Evolutionary conservation across 2,329 filamentous ascomycete genomes (phyloP).

Genomic region (Microascus cirrosus): DNA sequence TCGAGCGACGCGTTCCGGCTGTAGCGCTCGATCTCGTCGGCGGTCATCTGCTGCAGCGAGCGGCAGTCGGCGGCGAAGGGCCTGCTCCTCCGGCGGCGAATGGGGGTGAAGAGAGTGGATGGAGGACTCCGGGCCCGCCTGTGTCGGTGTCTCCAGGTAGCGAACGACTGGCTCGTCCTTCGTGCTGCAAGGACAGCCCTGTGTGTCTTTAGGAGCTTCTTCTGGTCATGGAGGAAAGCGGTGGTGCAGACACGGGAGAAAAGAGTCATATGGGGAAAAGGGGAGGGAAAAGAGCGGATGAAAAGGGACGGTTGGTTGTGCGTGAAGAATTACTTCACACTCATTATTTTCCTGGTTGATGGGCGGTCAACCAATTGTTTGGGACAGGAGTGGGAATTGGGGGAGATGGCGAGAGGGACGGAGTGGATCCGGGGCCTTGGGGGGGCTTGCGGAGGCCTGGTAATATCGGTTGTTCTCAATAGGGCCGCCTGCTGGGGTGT

Average conservation of each 20-base stretch:
- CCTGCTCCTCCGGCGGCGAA: conserved; percentile 3
- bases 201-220: conserved; percentile 25
- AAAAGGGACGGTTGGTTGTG: neutral
- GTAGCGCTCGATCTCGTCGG: neutral
- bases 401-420: neutral
- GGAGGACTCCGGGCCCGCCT: conserved; percentile 23
- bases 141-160: conserved; percentile 24
- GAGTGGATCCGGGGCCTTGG: neutral
- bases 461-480: neutral
- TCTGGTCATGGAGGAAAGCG: conserved; percentile 32
- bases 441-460: neutral
- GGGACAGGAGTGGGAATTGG: neutral
- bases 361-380: neutral
- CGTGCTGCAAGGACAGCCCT: conserved; percentile 32
- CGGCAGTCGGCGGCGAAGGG: conserved; percentile 3
- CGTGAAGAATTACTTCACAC: neutral
- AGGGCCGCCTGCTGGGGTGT: neutral
- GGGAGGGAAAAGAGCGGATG: neutral
- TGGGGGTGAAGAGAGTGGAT: conserved; percentile 22
- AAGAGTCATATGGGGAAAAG: conserved; percentile 1
- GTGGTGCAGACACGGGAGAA: conserved; percentile 20
- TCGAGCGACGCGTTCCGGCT: neutral
- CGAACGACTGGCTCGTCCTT: conserved; percentile 21
- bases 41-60: conserved; percentile 3
- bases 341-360: neutral